Conservation (phyloP, 2,329 filamentous ascomycete species). For the Fusarium citri region DNA sequence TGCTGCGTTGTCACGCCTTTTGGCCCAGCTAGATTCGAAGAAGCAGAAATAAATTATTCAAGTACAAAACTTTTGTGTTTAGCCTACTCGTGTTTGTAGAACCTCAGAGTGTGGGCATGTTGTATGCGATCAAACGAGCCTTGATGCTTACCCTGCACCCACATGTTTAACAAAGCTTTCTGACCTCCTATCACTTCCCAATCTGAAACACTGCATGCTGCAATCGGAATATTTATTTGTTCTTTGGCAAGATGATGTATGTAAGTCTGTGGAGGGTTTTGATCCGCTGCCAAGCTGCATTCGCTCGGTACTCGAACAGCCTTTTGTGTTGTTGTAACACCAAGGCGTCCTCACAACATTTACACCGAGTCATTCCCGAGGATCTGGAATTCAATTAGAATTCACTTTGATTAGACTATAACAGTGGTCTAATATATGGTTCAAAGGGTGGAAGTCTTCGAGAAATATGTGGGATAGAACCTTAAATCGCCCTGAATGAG, state of each 20-base stretch:
- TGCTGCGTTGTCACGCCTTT: background rate
- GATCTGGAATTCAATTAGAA: background rate
- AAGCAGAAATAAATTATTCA: slow-evolving; percentile 3
- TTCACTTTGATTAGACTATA: background rate
- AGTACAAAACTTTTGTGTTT: background rate
- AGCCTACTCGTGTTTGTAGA: background rate
- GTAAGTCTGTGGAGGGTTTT: background rate
- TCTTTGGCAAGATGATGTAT: background rate
- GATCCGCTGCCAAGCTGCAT: background rate
- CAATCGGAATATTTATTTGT: background rate
- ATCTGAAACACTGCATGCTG: background rate
- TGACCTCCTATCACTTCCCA: background rate
- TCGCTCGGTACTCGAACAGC: background rate
- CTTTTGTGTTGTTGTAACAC: background rate
- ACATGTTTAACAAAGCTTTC: background rate
- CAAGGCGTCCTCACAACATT: background rate
- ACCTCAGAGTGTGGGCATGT: background rate
- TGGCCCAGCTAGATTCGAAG: background rate
- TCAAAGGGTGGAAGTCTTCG: background rate
- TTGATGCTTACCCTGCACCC: background rate
- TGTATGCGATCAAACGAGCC: background rate
- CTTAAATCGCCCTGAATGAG: background rate
- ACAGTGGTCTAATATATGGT: background rate
- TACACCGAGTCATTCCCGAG: background rate
- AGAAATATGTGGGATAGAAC: background rate